Evolutionary conservation across 257 asterid species (phyloP).

Genomic region (Solanum pimpinellifolium): DNA sequence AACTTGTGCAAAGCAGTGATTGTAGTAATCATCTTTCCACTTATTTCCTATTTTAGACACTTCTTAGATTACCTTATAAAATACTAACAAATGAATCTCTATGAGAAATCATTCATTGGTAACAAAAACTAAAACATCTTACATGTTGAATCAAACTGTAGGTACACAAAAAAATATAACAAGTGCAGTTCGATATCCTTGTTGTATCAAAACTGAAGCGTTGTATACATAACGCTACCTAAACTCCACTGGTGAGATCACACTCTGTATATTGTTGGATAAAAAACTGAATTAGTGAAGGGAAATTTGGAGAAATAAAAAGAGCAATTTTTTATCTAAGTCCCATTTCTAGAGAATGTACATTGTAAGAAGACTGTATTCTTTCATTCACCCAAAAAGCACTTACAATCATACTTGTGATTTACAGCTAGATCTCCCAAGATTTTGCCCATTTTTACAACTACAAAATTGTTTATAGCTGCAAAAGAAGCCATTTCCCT

Average conservation of each 20-base stretch:
- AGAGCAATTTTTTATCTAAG: not conserved
- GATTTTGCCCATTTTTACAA: not conserved
- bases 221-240: not conserved
- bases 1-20: not conserved
- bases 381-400: not conserved
- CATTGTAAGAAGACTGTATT: not conserved
- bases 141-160: not conserved
- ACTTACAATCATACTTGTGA: not conserved
- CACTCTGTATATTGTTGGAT: not conserved
- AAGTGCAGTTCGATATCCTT: not conserved
- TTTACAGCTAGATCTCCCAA: not conserved
- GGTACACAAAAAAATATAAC: not conserved
- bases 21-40: not conserved
- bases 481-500: not conserved
- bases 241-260: not conserved
- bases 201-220: not conserved
- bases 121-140: not conserved
- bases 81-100: not conserved
- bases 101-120: not conserved
- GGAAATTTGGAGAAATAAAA: too few relatives aligned
- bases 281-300: not conserved
- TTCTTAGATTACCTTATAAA: not conserved
- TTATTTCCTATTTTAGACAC: not conserved
- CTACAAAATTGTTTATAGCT: not conserved
- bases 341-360: not conserved